Evolutionary conservation across 331 rosid genomes (phyloP), one percentile per base, ranked within the genome.

Genomic region (Acacia pycnantha): DNA sequence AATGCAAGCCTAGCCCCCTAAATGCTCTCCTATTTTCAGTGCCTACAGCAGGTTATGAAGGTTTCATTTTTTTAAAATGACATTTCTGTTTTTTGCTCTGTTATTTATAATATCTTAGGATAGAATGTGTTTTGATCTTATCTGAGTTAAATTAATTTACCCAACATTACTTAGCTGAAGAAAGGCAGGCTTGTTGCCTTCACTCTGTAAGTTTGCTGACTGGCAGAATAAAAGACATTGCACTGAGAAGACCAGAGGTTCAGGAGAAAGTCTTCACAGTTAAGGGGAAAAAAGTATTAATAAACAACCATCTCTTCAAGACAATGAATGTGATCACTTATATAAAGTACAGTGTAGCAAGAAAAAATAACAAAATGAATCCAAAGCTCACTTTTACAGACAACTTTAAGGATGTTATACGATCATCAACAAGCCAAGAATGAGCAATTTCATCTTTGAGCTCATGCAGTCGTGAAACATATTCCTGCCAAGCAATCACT

Each of bases 361-460:
- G 79, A 70, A 44, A 79, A 24, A 33, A 35, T n/a, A 48, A 47
- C 16, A 35, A 33, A 81, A 24, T 26, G 26, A 43, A 79, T 26
- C 71, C 19, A 75, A 84, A 56, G 78, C 33, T 85, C 81, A 93
- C 99, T 93, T 95, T 92, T 86, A 93, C 83, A 65, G 98, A 87
- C 79, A 92, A 83, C 86, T 88, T 95, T 78, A 95, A 79, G 73
- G 93, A 82, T 82, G 94, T 89, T 41, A 95, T 92, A 74, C 98
- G 97, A 79, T 95, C 97, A 51, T 87, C 89, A 65, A 92, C 88
- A 78, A 85, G 83, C 99, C 99, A 95, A 72, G 97, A 88, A 79
- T 81, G 97, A 71, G 68, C 77, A 62, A 95, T 89, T 84, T 95
- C 98, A 85, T 91, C 96, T 84, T 92, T 93, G 86, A 95, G 97